Evolutionary conservation across 1,139 yeast genomes (phyloP), one percentile per base, ranked within the genome.

Genomic region (Saccharomyces pastorianus): DNA sequence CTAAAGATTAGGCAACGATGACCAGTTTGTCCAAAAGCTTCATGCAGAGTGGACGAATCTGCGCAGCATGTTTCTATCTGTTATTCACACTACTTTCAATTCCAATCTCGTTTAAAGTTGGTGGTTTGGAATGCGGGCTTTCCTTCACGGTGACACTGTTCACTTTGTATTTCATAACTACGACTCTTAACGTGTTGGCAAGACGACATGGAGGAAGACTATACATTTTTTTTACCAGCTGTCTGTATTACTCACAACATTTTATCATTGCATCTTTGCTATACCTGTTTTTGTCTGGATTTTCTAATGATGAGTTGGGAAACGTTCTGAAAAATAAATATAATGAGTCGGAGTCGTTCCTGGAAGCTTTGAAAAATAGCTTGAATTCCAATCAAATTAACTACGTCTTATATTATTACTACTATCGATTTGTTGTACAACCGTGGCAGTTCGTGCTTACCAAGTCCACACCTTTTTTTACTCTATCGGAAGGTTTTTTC

Each of bases 81-180:
- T 72, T 82, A 14, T 79, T 89, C 51, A 82, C 89, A 25, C 80
- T 93, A 49, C 76, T 91, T 41, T 87, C 97, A 1, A 85, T 93
- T 17, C 98, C 98, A 5, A 77, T 93, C 59, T 89, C 97, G n/a
- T 93, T 93, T 71, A 96, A 91, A 66, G 85, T 89, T 34, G 98
- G 98, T 14, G 98, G 98, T 1, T 79, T 85, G 31, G 79, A 82
- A 54, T 91, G 98, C 71, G 99, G 99, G 0, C 73, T 93, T 60
- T 82, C 95, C 17, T 93, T 84, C 67, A 87, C 97, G 1, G 81
- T 88, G 51, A 84, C 96, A 1, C 76, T 90, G 32, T 80, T 86
- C 59, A 69, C 77, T 51, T 71, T 86, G 55, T 90, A 89, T 70
- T 84, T 88, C 59, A 69, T 81, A 6, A 74, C 89, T 51, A 88